Conservation (phyloP, 2,329 filamentous ascomycete genomes). For the Iodosphaeria phyllophila region DNA sequence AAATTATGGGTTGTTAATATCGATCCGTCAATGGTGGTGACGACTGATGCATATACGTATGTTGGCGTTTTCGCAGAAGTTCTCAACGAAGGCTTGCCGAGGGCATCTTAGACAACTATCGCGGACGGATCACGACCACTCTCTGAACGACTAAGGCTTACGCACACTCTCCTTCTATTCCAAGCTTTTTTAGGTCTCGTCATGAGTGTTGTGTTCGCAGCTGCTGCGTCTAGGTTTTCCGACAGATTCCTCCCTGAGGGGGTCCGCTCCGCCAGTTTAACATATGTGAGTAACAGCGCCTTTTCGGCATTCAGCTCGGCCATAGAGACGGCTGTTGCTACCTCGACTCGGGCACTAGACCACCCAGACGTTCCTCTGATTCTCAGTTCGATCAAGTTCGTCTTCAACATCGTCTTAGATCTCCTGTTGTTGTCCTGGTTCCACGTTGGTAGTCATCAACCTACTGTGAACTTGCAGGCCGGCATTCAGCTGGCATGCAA, state of each 20-base stretch:
- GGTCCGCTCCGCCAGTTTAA: slow-evolving; percentile 35
- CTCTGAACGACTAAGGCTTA: slow-evolving; percentile 32
- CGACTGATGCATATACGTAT: slow-evolving; percentile 50
- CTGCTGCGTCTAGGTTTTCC: slow-evolving; percentile 33
- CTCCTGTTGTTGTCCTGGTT: slow-evolving; percentile 47
- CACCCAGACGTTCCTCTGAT: slow-evolving; percentile 49
- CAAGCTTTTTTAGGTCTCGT: slow-evolving; percentile 37
- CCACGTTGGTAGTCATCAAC: slow-evolving; percentile 32
- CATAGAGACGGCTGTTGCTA: slow-evolving; percentile 41
- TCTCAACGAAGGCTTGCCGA: slow-evolving; percentile 53
- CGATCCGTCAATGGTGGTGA: slow-evolving; percentile 40
- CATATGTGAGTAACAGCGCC: slow-evolving; percentile 44
- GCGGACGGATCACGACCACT: slow-evolving; percentile 39
- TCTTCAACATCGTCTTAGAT: slow-evolving; percentile 48
- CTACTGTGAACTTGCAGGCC: slow-evolving; percentile 46
- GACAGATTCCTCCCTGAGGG: slow-evolving; percentile 42
- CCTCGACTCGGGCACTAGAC: slow-evolving; percentile 45
- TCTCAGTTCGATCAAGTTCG: slow-evolving; percentile 44
- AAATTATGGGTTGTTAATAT: slow-evolving; percentile 57
- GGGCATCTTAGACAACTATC: slow-evolving; percentile 50
- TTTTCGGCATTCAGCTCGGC: slow-evolving; percentile 44
- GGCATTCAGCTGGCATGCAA: slow-evolving; percentile 43
- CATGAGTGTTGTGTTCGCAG: slow-evolving; percentile 39
- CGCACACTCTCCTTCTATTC: slow-evolving; percentile 43
- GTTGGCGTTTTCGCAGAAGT: slow-evolving; percentile 49